A percentile compares a stretch with the other conserved stretches of the same genome.
Evolutionary conservation across 345 rosid genomes (phyloP).

Genomic region (Adansonia digitata): DNA sequence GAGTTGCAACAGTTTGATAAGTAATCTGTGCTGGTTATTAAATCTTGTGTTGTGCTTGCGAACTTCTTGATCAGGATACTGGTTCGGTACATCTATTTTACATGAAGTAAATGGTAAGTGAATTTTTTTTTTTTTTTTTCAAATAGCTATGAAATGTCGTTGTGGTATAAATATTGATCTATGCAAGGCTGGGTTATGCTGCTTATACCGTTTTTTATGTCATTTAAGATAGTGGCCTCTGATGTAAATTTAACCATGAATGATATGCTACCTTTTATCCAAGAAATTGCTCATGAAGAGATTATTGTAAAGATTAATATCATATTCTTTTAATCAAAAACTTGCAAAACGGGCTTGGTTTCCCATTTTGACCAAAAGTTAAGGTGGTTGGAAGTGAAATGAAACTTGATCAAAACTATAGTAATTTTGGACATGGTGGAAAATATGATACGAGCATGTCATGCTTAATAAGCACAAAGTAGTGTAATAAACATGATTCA

Average conservation of each 20-base stretch:
- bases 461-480: too few species aligned
- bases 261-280: neutral
- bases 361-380: neutral
- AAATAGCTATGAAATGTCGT: neutral
- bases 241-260: neutral
- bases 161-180: neutral
- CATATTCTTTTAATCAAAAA: neutral
- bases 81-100: neutral
- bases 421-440: too few species aligned
- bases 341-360: neutral
- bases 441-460: too few species aligned
- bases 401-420: too few species aligned
- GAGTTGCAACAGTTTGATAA: constrained; percentile 69
- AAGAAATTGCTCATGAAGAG: neutral
- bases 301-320: neutral
- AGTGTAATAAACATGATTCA: too few species aligned
- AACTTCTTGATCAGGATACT: neutral
- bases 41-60: neutral
- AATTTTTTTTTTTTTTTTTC: neutral
- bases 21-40: constrained; percentile 19
- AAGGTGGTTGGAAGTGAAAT: too few species aligned
- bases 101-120: constrained; percentile 1
- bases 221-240: neutral
- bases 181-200: neutral
- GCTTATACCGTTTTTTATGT: neutral